Evolutionary conservation across 2,329 filamentous ascomycete genomes (phyloP), one percentile per base, ranked within the genome.

Genomic region (Lecanicillium sp.): DNA sequence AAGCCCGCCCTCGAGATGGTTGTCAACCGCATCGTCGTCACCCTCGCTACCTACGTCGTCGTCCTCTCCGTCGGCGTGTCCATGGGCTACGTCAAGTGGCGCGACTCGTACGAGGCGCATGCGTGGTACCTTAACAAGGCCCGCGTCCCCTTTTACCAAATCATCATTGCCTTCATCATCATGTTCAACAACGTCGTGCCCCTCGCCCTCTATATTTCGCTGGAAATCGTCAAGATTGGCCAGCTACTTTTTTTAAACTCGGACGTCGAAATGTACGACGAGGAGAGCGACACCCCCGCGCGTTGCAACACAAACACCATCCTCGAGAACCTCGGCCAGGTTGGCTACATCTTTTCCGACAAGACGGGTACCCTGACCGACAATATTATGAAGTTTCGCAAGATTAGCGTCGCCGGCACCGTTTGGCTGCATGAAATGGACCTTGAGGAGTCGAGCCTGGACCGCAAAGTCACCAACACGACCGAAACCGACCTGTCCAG

Each of bases 121-220:
- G 76, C 86, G 2, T 94, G 84, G 82, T 96, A 94, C 52, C 66
- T 96, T 14, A 59, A 69, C 4, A 62, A 77, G 39, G 82, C 86
- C 1, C 71, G 68, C 4, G 86, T 95, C n/a, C 70, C 75, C 1
- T 84, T 87, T 49, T 77, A 87, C 47, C 80, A 88, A 25, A 87
- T 94, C 43, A 81, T 96, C 47, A 81, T 90, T 19, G 88, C 86
- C 0, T 96, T 88, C 57, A 79, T 94, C 48, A 95, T 97, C 61
- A 90, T 95, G 79, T 94, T 94, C 64, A 97, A 96, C 60, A 97
- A 92, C 29, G 79, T 95, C 62, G 89, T 96, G 43, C 90, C 90
- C 0, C 73, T 97, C 13, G 87, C 88, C 0, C 72, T 97, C 1
- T 97, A 95, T 49, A 86, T 97, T 49, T 92, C 82, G 55, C 69